Evolutionary conservation across 1,284 basidiomycete genomes (phyloP), one percentile per base, ranked within the genome.

Genomic region (Sanghuangporus weigelae): DNA sequence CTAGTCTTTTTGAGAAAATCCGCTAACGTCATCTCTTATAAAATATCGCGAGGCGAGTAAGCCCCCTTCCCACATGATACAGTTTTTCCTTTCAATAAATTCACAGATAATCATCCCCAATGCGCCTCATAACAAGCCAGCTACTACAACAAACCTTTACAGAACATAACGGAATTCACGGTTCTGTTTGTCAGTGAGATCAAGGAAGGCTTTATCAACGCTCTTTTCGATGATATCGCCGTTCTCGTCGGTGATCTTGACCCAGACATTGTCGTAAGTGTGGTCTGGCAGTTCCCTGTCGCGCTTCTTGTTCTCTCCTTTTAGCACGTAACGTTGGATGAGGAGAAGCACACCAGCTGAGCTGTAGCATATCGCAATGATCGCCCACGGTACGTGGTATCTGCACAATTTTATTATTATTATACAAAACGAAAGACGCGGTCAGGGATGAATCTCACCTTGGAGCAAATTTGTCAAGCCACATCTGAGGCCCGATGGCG

Each of bases 401-500:
- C 83, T 79, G 62, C 36, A 57, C 10, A 10, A 50, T 16, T 26
- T 16, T 10, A 2, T 50, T 3, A 23, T 50, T 2, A 26, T 16
- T n/a, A 23, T n/a, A 11, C 4, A 16, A 10, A 8, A 23, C 7
- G 31, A 7, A 51, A 14, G 31, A 23, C 23, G n/a, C 19, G 26
- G 48, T 23, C 23, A 23, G 10, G 2, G 16, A 35, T 11, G 26
- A 23, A 23, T 7, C 19, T 8, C 26, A 51, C 50, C 50, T 7
- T 6, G 50, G 50, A 1, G 50, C 21, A 26, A 26, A 51, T 69
- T 82, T 74, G 0, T 76, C 76, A 68, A 86, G 79, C 87, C 88
- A 91, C 85, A 90, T 89, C 68, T 89, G 85, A 0, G 89, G 88
- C 3, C 85, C 85, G 8, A 82, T 81, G 12, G 86, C 74, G 65